Evolutionary conservation across 2,329 filamentous ascomycete genomes (phyloP).

Genomic region (Emericellopsis cladophorae): DNA sequence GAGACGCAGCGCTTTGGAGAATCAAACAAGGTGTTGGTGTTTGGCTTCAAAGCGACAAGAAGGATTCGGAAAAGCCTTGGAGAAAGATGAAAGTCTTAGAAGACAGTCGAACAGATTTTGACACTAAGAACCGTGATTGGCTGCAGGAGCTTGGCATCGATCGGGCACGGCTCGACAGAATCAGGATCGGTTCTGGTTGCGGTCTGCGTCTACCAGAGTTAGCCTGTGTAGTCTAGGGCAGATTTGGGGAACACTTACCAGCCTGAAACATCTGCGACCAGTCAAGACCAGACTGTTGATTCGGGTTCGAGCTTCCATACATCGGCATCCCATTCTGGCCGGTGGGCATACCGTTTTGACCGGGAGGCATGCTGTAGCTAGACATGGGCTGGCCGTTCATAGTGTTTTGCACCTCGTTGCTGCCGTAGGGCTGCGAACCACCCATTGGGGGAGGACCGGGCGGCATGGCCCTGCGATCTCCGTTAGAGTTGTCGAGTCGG

Average conservation of each 20-base stretch:
- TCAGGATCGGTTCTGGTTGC: slow-evolving; percentile 56
- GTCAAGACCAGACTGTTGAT: slow-evolving; percentile 53
- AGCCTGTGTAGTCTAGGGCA: slow-evolving; percentile 48
- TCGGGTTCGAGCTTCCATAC: slow-evolving; percentile 46
- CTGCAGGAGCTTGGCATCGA: too few species aligned
- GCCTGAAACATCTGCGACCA: slow-evolving; percentile 71
- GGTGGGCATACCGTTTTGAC: slow-evolving; percentile 52
- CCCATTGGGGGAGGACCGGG: slow-evolving; percentile 31
- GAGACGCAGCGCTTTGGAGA: too few species aligned
- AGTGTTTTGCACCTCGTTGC: slow-evolving; percentile 38
- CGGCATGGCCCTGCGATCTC: slow-evolving; percentile 42
- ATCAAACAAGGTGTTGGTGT: too few species aligned
- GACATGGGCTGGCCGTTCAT: slow-evolving; percentile 55
- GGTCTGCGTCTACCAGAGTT: slow-evolving; percentile 57
- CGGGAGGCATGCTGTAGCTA: slow-evolving; percentile 50
- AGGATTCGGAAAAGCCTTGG: too few species aligned
- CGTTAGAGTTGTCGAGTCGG: slow-evolving; percentile 40
- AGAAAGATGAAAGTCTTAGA: too few species aligned
- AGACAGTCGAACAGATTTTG: too few species aligned
- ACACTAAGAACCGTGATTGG: too few species aligned
- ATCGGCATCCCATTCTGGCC: slow-evolving; percentile 52
- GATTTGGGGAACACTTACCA: slow-evolving; percentile 54
- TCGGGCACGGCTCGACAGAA: slow-evolving; percentile 23
- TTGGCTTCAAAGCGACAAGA: too few species aligned
- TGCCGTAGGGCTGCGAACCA: slow-evolving; percentile 41